phyloP scores from a whole-genome alignment of 176 grass and related monocot species.

The Phoenix roebelenii region DNA sequence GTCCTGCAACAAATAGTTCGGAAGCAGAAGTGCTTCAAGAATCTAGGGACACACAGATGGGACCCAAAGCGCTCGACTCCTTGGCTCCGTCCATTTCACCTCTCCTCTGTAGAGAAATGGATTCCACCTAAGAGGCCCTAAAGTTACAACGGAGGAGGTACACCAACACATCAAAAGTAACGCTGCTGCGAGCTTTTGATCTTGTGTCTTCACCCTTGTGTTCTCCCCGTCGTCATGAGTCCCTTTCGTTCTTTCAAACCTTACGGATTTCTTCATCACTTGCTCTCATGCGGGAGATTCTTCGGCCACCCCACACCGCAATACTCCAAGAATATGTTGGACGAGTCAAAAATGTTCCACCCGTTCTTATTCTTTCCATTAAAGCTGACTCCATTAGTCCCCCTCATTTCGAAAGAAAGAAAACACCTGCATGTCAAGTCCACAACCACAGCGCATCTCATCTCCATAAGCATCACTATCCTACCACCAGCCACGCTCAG shows the following conservation, averaged over 20 bases:
- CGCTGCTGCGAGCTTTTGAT: background rate
- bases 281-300: conserved; percentile 35
- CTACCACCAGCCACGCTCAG: background rate
- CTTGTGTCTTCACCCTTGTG: background rate
- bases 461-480: no score
- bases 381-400: background rate
- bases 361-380: background rate
- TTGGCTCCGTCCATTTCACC: no score
- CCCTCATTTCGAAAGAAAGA: no score
- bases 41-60: no score
- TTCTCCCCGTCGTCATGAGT: background rate
- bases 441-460: no score
- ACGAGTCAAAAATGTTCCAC: conserved; percentile 3
- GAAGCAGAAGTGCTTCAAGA: no score
- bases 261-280: conserved; percentile 28
- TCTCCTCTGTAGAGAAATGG: background rate
- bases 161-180: conserved; percentile 2
- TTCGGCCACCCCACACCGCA: conserved; percentile 28
- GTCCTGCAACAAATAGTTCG: no score
- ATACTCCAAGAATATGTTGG: conserved; percentile 50
- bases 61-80: no score
- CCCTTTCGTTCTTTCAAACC: conserved; percentile 1
- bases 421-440: no score
- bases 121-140: background rate
- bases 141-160: background rate